Evolutionary conservation across 305 asterid species (phyloP).

Genomic region (Petunia hybrid): DNA sequence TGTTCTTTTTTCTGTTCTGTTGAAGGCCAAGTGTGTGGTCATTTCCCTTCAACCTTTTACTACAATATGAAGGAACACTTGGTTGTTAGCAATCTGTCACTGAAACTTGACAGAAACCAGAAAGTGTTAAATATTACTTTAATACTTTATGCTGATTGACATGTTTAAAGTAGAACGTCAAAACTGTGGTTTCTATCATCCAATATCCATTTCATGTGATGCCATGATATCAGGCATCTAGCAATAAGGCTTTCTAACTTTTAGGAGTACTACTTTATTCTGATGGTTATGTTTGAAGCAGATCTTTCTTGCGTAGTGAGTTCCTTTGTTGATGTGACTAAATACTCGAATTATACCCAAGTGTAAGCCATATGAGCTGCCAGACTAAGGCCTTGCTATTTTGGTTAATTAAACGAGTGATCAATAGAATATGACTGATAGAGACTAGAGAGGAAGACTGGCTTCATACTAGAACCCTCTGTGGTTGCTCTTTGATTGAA

Average conservation of each 20-base stretch:
- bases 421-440: neutral
- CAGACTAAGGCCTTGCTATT: neutral
- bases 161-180: conserved; percentile 21
- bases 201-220: neutral
- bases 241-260: neutral
- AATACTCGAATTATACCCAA: neutral
- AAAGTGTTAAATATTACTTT: neutral
- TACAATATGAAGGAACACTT: conserved; percentile 5
- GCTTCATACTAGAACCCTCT: neutral
- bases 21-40: neutral
- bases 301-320: neutral
- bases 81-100: neutral
- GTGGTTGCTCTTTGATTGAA: neutral
- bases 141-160: conserved; percentile 4
- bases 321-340: neutral
- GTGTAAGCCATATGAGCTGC: neutral
- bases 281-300: conserved; percentile 7
- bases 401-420: neutral
- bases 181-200: conserved; percentile 6
- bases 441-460: neutral
- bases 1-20: conserved; percentile 14
- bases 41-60: conserved; percentile 5
- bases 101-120: neutral
- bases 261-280: neutral
- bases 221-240: neutral